Evolutionary conservation across 108 stramenopile species (phyloP), one percentile per base, ranked within the genome.

Genomic region (Tribonema minus): DNA sequence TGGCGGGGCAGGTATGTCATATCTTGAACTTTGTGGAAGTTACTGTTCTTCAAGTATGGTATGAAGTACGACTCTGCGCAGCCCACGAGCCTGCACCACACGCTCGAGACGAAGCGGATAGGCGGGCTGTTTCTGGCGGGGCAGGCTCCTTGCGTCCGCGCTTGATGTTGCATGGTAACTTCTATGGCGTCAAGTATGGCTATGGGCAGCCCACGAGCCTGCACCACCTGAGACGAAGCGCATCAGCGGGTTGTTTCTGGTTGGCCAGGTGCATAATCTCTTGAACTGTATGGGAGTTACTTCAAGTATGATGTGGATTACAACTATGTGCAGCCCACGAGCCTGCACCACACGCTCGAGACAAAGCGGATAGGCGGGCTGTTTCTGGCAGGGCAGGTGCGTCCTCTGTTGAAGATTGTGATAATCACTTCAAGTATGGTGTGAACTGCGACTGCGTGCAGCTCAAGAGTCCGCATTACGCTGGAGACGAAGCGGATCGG

Each of bases 371-470:
- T 94, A 46, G 75, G 68, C 9, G 96, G 96, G 25, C 86, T 98
- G 28, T 96, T 89, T 82, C 87, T 98, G 37, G 97, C 97, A 4
- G 97, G 97, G 5, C 71, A 72, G 71, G 96, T 98, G n/a, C n/a
- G n/a, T n/a, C n/a, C n/a, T n/a, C n/a, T n/a, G n/a, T n/a, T n/a
- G n/a, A n/a, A n/a, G n/a, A n/a, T n/a, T n/a, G n/a, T n/a, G n/a
- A n/a, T n/a, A n/a, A n/a, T n/a, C n/a, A n/a, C n/a, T n/a, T n/a
- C n/a, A n/a, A n/a, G 31, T 95, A 95, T 64, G 93, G 93, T 72
- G 94, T 95, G 9, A 93, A 95, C 72, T 95, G 91, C 76, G 95
- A 98, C 84, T 96, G 92, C 82, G 93, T 98, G 76, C 94, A 98
- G 70, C 97, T 95, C 0, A 67, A 86, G 87, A 3, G 74, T 96